Conservation (phyloP, 805 yeast species). For the Pachysolen tannophilus region DNA sequence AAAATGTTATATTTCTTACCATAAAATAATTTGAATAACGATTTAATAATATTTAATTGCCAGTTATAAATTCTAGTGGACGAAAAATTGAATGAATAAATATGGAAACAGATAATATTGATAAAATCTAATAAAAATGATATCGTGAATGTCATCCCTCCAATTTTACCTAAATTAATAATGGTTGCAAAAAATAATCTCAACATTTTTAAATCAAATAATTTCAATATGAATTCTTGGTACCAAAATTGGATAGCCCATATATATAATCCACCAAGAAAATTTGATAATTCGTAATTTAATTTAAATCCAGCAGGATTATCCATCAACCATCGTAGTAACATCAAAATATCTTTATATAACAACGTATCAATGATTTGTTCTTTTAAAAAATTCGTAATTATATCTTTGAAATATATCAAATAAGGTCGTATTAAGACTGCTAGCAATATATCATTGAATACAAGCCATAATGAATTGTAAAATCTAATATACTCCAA, state of each 20-base stretch:
- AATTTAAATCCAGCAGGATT: conserved; percentile 94
- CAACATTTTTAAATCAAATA: conserved; percentile 11
- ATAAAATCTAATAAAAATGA: conserved; percentile 60
- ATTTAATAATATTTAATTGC: conserved; percentile 59
- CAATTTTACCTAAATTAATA: conserved; percentile 12
- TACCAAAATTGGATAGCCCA: conserved; percentile 80
- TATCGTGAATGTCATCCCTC: conserved; percentile 65
- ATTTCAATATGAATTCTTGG: conserved; percentile 10
- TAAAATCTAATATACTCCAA: conserved; percentile 68
- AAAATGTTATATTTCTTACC: conserved; percentile 84
- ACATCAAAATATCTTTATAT: conserved; percentile 28
- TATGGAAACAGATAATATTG: conserved; percentile 58
- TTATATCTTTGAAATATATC: conserved; percentile 24
- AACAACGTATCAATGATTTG: conserved; percentile 21
- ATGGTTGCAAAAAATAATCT: conserved; percentile 1
- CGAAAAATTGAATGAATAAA: conserved; percentile 69
- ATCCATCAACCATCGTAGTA: conserved; percentile 69
- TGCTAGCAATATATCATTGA: conserved; percentile 79
- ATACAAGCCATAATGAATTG: conserved; percentile 81
- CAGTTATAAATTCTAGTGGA: conserved; percentile 73
- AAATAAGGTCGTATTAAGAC: conserved; percentile 44
- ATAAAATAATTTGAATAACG: conserved; percentile 76
- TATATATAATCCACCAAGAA: conserved; percentile 76
- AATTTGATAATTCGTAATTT: conserved; percentile 76
- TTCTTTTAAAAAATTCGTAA: conserved; percentile 13